These are phyloP conservation scores for Penicillium silybi DNA, from an alignment of 495 filamentous ascomycete species.

Conservation along the genomic window DNA sequence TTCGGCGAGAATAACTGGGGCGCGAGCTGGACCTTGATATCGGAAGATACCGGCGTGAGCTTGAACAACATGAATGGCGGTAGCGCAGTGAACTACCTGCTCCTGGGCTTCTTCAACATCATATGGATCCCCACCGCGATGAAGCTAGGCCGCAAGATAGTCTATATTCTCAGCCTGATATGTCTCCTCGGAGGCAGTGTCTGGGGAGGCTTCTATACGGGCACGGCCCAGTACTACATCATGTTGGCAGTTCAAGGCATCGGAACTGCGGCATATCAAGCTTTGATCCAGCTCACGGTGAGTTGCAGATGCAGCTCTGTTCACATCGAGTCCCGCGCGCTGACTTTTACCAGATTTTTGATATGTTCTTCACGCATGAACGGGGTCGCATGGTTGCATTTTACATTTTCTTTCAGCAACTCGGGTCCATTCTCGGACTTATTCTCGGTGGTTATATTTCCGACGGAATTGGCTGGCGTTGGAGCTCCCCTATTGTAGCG, in stretches of 20 bases:
- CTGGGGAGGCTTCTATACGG: constrained; percentile 24
- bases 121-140: constrained; percentile 34
- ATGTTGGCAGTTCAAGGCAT: constrained; percentile 23
- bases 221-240: constrained; percentile 25
- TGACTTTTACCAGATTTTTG: constrained; percentile 22
- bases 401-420: constrained; percentile 28
- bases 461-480: constrained; percentile 32
- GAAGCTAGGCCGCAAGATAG: constrained; percentile 32
- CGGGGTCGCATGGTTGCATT: constrained; percentile 25
- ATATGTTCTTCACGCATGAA: constrained; percentile 28
- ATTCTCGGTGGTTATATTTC: constrained; percentile 28
- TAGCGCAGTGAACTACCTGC: constrained; percentile 29
- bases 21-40: constrained; percentile 29
- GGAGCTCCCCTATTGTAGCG: constrained; percentile 30
- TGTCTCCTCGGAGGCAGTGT: constrained; percentile 18
- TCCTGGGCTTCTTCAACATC: constrained; percentile 34
- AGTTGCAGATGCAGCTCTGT: not conserved
- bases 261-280: constrained; percentile 29
- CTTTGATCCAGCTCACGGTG: constrained; percentile 28
- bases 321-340: not conserved
- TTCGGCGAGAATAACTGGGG: constrained; percentile 32
- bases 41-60: constrained; percentile 25
- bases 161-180: constrained; percentile 25
- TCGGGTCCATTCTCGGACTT: constrained; percentile 26
- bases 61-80: constrained; percentile 31